Evolutionary conservation across 164 flowering plant species (phyloP).

Genomic region (Berberis vulgaris): DNA sequence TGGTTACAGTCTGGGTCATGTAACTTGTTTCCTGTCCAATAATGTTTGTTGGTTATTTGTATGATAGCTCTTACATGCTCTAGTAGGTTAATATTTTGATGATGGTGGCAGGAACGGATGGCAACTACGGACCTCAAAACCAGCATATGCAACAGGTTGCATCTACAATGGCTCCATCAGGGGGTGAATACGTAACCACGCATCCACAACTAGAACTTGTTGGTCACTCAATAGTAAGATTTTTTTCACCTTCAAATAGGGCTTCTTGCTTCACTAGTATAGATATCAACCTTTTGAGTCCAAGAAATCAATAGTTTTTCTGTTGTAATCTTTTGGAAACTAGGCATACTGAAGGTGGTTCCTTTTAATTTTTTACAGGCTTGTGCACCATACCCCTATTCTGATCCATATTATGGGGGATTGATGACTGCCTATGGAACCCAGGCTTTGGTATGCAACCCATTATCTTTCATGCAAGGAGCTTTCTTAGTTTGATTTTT

Average conservation of each 20-base stretch:
- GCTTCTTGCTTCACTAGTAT: too few species aligned
- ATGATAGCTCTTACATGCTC: too few species aligned
- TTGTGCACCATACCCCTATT: conserved; percentile 59
- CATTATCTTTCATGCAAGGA: background rate
- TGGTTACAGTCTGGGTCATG: too few species aligned
- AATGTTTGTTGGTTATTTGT: too few species aligned
- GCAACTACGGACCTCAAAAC: conserved; percentile 25
- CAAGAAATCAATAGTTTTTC: too few species aligned
- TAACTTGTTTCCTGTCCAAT: too few species aligned
- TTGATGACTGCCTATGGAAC: conserved; percentile 72
- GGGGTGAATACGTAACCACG: conserved; percentile 38
- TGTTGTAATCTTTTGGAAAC: too few species aligned
- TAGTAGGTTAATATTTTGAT: too few species aligned
- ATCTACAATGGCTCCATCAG: conserved; percentile 28
- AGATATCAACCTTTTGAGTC: too few species aligned
- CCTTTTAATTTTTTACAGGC: conserved; percentile 41
- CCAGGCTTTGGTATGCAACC: conserved; percentile 57
- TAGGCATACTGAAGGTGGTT: background rate
- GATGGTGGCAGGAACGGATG: conserved; percentile 18
- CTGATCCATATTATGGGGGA: conserved; percentile 79
- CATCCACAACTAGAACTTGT: conserved; percentile 76
- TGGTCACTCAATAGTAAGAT: conserved; percentile 80
- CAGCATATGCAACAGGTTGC: conserved; percentile 29
- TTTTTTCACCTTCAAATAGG: background rate
- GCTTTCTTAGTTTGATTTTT: too few species aligned